Conservation (phyloP, 768 basidiomycete genomes). For the Sporobolomyces phaffii region DNA sequence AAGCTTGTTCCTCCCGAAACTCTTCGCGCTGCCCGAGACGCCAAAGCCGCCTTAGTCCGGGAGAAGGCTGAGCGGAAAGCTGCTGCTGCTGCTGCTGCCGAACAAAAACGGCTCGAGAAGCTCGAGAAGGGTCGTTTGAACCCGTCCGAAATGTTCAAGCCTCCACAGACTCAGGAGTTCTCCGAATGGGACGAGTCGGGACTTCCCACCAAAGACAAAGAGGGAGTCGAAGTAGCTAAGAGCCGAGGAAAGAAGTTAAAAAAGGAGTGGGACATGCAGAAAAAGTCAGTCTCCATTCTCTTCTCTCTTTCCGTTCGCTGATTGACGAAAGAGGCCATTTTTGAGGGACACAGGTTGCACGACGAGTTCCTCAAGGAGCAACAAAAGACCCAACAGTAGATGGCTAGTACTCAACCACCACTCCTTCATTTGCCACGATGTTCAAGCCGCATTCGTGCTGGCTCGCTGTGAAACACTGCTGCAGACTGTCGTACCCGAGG, state of each 20-base stretch:
- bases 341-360: slow-evolving; percentile 21
- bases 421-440: too few species aligned
- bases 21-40: slow-evolving; percentile 76
- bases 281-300: slow-evolving; percentile 49
- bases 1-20: slow-evolving; percentile 80
- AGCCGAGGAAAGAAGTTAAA: slow-evolving; percentile 65
- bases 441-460: too few species aligned
- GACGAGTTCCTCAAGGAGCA: slow-evolving; percentile 34
- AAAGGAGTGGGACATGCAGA: slow-evolving; percentile 69
- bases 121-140: slow-evolving; percentile 76
- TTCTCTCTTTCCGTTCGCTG: background rate
- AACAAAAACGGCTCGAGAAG: slow-evolving; percentile 55
- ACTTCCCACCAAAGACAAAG: slow-evolving; percentile 72
- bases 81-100: slow-evolving; percentile 54
- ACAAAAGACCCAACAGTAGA: slow-evolving; percentile 7
- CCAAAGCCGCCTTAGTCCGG: slow-evolving; percentile 68
- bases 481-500: too few species aligned
- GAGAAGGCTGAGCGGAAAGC: slow-evolving; percentile 64
- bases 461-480: too few species aligned
- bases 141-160: slow-evolving; percentile 75
- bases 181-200: slow-evolving; percentile 78
- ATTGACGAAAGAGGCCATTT: background rate
- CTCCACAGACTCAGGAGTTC: slow-evolving; percentile 63
- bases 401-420: too few species aligned
- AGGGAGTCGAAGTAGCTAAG: slow-evolving; percentile 81